Percentiles rank a stretch among this genome's conserved stretches.
Conservation (phyloP, 306 rosid genomes). For the Castanea sativa region DNA sequence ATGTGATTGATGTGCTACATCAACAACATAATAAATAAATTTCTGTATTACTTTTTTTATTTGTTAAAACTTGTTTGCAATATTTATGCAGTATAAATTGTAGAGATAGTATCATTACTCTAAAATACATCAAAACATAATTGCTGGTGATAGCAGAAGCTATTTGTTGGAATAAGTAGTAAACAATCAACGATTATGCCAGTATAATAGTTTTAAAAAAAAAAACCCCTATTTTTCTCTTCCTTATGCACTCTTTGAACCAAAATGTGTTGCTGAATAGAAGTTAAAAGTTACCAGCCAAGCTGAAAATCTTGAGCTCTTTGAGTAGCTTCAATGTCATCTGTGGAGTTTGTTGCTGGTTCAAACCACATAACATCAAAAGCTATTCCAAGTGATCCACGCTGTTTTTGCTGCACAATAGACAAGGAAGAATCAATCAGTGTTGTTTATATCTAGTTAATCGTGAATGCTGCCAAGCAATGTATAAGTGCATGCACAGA, state of each 20-base stretch:
- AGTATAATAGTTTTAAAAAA: background rate
- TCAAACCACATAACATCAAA: conserved; percentile 85
- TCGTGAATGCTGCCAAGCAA: background rate
- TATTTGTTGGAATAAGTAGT: background rate
- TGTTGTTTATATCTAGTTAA: background rate
- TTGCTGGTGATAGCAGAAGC: background rate
- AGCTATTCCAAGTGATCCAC: conserved; percentile 76
- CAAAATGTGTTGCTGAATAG: background rate
- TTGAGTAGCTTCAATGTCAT: conserved; percentile 69
- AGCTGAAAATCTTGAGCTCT: conserved; percentile 97
- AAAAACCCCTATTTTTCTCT: background rate
- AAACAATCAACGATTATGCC: background rate
- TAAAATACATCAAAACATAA: too few relatives aligned
- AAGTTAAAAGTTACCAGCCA: conserved; percentile 62
- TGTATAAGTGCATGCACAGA: too few relatives aligned
- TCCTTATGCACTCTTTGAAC: background rate
- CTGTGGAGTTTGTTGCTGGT: conserved; percentile 57
- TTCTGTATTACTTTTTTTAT: too few relatives aligned
- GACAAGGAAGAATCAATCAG: background rate
- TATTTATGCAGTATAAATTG: too few relatives aligned
- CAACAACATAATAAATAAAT: too few relatives aligned
- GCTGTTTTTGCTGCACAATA: conserved; percentile 48
- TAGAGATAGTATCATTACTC: too few relatives aligned
- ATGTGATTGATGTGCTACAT: too few relatives aligned
- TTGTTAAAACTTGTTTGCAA: too few relatives aligned